These are phyloP conservation scores for Melastoma malabathricum DNA, from an alignment of 345 rosid species.

Conservation along the genomic window DNA sequence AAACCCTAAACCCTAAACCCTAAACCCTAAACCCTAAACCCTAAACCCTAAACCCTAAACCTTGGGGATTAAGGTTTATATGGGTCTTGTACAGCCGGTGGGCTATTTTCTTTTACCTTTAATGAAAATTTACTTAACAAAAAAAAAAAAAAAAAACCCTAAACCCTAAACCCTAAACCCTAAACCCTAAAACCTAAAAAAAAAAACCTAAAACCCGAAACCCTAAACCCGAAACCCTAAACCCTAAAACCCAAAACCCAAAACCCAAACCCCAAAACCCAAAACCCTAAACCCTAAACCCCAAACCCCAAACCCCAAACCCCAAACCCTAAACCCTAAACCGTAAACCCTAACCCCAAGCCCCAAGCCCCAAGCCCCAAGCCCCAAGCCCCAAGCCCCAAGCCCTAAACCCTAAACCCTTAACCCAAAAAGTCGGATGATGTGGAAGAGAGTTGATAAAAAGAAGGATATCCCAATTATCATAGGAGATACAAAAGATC, in stretches of 20 bases:
- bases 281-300: not conserved
- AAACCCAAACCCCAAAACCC: too few species aligned
- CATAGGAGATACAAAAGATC: too few species aligned
- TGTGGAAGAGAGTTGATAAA: too few species aligned
- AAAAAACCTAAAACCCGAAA: not conserved
- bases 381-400: not conserved
- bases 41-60: conserved; percentile 15
- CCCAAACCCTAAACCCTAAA: conserved; percentile 2
- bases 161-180: conserved; percentile 7
- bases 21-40: conserved; percentile 15
- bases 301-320: conserved; percentile 5
- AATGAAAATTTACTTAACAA: too few species aligned
- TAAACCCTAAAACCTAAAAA: conserved; percentile 7
- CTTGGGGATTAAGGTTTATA: not conserved
- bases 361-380: too few species aligned
- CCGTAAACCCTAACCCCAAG: conserved; percentile 1
- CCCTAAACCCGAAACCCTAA: too few species aligned
- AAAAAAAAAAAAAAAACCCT: not conserved
- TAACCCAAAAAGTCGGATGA: not conserved
- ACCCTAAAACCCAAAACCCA: too few species aligned
- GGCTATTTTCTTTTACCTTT: not conserved
- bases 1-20: conserved; percentile 12
- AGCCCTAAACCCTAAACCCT: conserved; percentile 1
- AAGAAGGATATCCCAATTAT: too few species aligned
- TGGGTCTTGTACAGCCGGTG: too few species aligned